phyloP scores from a whole-genome alignment of 495 filamentous ascomycete species.

The Venustampulla echinocandica region DNA sequence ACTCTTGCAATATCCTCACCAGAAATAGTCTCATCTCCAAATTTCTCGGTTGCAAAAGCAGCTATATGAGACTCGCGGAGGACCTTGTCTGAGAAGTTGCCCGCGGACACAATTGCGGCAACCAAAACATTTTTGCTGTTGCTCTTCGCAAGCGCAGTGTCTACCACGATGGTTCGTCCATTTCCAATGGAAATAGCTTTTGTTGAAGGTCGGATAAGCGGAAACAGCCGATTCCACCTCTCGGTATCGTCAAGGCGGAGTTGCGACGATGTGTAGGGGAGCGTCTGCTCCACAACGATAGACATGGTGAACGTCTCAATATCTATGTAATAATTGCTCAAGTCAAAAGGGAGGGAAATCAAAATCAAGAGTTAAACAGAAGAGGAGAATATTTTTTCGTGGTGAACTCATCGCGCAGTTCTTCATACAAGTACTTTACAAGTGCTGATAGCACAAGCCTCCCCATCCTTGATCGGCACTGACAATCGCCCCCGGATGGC shows the following conservation, averaged over 20 bases:
- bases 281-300: conserved; percentile 10
- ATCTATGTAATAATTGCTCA: no score
- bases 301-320: conserved; percentile 7
- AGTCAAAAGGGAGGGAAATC: no score
- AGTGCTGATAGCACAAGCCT: background rate
- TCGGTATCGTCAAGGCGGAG: conserved; percentile 9
- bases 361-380: background rate
- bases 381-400: background rate
- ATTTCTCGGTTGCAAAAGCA: conserved; percentile 9
- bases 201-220: conserved; percentile 14
- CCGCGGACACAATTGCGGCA: conserved; percentile 7
- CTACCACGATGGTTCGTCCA: conserved; percentile 4
- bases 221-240: conserved; percentile 13
- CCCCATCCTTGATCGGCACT: background rate
- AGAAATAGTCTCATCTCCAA: background rate
- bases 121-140: conserved; percentile 9
- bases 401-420: background rate
- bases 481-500: conserved; percentile 3
- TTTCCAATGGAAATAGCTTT: conserved; percentile 5
- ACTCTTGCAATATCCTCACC: conserved; percentile 4
- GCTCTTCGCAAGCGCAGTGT: conserved; percentile 8
- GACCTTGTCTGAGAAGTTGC: conserved; percentile 12
- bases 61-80: conserved; percentile 10
- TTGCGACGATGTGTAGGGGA: conserved; percentile 8
- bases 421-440: background rate